Conservation (phyloP, 2,329 filamentous ascomycete genomes). For the Aspergillus ibericus region DNA sequence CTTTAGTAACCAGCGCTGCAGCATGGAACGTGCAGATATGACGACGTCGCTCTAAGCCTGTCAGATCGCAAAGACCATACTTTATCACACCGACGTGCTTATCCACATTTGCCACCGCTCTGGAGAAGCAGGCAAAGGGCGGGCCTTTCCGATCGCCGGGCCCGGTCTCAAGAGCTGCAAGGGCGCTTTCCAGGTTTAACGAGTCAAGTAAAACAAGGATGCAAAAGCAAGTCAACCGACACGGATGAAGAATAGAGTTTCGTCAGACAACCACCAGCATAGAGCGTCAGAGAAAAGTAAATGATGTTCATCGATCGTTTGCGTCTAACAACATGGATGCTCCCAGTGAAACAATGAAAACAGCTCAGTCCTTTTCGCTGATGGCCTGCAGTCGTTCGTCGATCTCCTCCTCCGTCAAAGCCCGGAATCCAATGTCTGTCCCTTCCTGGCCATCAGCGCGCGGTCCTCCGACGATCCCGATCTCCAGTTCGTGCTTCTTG, state of each 20-base stretch:
- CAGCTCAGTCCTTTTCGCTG: slow-evolving; percentile 85
- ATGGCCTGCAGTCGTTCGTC: slow-evolving; percentile 97
- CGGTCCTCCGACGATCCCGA: slow-evolving; percentile 93
- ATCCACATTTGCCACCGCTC: slow-evolving; percentile 11
- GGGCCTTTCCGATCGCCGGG: neutral
- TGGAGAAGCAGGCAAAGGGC: neutral
- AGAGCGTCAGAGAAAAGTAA: slow-evolving; percentile 11
- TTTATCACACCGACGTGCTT: slow-evolving; percentile 3
- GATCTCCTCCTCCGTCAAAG: slow-evolving; percentile 94
- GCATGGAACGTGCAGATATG: neutral
- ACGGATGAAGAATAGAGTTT: neutral
- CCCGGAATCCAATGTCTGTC: slow-evolving; percentile 75
- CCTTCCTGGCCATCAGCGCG: slow-evolving; percentile 79
- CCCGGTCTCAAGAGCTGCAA: slow-evolving; percentile 1
- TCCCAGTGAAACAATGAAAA: slow-evolving; percentile 11
- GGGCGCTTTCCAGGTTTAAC: slow-evolving; percentile 10
- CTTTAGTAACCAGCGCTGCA: neutral
- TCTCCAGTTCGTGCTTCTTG: slow-evolving; percentile 98
- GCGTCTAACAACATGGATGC: slow-evolving; percentile 22
- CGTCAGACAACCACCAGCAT: slow-evolving; percentile 5
- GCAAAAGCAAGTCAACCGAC: slow-evolving; percentile 4
- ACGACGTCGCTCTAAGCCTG: slow-evolving; percentile 7
- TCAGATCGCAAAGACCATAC: slow-evolving; percentile 11
- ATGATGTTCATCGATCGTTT: slow-evolving; percentile 24
- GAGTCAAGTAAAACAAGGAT: slow-evolving; percentile 1